These are phyloP conservation scores for Inga leiocalycina DNA, from an alignment of 306 rosid species.

Conservation along the genomic window DNA sequence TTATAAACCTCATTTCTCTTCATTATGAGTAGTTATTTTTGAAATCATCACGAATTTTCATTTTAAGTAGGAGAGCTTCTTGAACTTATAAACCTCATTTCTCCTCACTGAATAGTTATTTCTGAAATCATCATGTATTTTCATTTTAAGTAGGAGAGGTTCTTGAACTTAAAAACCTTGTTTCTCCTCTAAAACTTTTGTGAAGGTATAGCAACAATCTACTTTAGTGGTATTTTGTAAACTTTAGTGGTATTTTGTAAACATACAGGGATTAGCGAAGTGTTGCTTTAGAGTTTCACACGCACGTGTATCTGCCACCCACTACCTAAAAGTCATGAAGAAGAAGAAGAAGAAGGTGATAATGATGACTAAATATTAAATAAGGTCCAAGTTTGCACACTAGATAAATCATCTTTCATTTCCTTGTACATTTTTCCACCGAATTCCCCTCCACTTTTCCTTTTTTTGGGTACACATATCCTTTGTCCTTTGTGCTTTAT, in stretches of 20 bases:
- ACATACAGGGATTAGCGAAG: neutral
- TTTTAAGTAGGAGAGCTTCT: too few species aligned
- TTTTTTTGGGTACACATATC: neutral
- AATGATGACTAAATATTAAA: neutral
- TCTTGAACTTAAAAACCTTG: too few species aligned
- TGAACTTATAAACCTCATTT: too few species aligned
- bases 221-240: neutral
- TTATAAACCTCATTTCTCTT: too few species aligned
- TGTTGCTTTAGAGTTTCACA: neutral
- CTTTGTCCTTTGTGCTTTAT: constrained; percentile 28
- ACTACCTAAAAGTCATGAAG: neutral
- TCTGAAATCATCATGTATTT: too few species aligned
- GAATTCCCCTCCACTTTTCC: neutral
- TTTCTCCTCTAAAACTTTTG: too few species aligned
- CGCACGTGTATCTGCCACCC: constrained; percentile 2
- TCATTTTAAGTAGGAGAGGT: too few species aligned
- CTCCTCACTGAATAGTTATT: too few species aligned
- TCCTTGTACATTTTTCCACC: neutral
- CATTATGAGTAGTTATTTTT: too few species aligned
- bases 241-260: neutral
- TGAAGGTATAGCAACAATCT: too few species aligned
- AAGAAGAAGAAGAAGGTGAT: neutral
- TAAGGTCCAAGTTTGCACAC: neutral
- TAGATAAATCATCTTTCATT: constrained; percentile 39
- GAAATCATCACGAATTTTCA: too few species aligned